Conservation (phyloP, 257 asterid species). For the Primulina huaijiensis region DNA sequence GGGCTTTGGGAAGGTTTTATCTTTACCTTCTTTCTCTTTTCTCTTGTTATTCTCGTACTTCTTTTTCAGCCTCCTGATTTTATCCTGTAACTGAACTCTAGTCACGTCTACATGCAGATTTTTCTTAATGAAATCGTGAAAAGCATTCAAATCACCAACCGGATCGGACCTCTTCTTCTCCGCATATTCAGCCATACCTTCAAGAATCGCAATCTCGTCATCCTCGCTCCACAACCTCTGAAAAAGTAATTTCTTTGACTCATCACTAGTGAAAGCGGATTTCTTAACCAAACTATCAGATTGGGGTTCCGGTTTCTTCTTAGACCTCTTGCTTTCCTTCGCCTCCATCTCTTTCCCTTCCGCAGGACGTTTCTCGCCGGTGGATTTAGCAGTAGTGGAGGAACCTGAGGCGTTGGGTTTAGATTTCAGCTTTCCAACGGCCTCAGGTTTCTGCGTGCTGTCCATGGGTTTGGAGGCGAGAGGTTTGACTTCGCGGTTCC, state of each 20-base stretch:
- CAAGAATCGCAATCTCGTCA: conserved; percentile 51
- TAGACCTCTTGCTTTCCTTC: conserved; percentile 43
- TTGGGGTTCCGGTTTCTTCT: conserved; percentile 36
- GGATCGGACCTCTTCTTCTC: conserved; percentile 42
- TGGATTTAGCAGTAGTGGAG: conserved; percentile 26
- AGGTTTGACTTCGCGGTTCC: conserved; percentile 29
- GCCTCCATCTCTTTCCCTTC: conserved; percentile 25
- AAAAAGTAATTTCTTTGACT: conserved; percentile 38
- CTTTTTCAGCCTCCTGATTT: conserved; percentile 52
- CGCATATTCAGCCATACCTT: conserved; percentile 51
- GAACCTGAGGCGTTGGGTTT: conserved; percentile 24
- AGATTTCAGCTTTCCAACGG: conserved; percentile 33
- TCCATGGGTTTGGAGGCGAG: conserved; percentile 35
- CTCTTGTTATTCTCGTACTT: conserved; percentile 43
- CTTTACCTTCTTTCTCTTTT: conserved; percentile 43
- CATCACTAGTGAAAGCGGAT: conserved; percentile 10
- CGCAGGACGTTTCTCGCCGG: conserved; percentile 40
- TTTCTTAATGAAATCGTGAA: conserved; percentile 47
- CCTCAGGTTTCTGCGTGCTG: conserved; percentile 25
- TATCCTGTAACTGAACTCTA: conserved; percentile 50
- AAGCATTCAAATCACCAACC: conserved; percentile 34
- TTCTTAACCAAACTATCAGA: conserved; percentile 24
- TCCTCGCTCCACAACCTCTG: conserved; percentile 66
- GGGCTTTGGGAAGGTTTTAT: conserved; percentile 31
- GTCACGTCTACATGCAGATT: conserved; percentile 40